Evolutionary conservation across 768 basidiomycete genomes (phyloP), one percentile per base, ranked within the genome.

Genomic region (Lactifluus pinguis): DNA sequence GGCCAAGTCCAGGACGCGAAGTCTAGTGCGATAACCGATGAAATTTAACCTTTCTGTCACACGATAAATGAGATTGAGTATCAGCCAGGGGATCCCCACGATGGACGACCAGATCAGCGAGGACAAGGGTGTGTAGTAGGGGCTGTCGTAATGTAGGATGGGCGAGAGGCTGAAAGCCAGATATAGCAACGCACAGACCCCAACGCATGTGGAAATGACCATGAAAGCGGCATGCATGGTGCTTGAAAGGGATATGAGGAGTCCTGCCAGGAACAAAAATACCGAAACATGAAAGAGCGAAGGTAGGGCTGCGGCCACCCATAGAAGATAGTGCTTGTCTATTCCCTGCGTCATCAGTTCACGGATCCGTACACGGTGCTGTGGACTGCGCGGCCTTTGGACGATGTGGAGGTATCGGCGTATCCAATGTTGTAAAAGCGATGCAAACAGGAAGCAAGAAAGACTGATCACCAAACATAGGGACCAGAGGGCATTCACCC

Each of bases 371-470:
- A 45, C 38, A 6, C 58, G 47, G 7, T 25, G 47, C 11, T 53
- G 52, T 4, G 58, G 58, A 10, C 34, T 48, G 29, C 36, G 32
- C 17, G n/a, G 36, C 10, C 25, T 21, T 13, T 59, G 58, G 3
- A 52, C 48, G 2, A 48, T 52, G 14, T 32, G 36, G 21, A 48
- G 8, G 52, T 59, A 59, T 53, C 11, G 25, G 29, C 52, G 45
- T 25, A 21, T 25, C 58, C 58, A 59, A 10, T 53, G 51, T 53
- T 59, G 58, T 9, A 59, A 17, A 25, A 59, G 17, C 25, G 58
- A 53, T 2, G 51, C 58, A 19, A 53, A 39, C 13, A 59, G 44
- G 15, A 45, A 36, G 1, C 34, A 48, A 13, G 36, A 1, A 1
- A 59, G 52, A 15, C 25, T 59, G 30, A 59, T 25, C 13, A 59